Percentiles rank a stretch among this genome's conserved stretches.
Conservation (phyloP, 768 basidiomycete species). For the Leccinum sublutescens region DNA sequence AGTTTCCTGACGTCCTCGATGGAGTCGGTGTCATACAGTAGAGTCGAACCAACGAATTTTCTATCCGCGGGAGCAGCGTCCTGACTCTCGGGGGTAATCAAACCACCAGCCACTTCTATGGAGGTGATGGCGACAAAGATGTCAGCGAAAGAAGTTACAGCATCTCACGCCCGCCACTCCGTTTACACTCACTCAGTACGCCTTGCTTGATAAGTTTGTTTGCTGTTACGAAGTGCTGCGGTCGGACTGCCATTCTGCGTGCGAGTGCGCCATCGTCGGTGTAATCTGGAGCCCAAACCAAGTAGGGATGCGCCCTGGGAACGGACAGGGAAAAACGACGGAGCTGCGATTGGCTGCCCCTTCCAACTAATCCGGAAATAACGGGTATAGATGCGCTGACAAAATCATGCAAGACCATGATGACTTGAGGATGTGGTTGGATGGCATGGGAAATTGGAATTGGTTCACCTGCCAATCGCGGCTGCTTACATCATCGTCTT, state of each 20-base stretch:
- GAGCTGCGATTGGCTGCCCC: background rate
- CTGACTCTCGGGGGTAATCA: slow-evolving; percentile 59
- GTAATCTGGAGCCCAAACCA: slow-evolving; percentile 69
- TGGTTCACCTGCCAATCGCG: slow-evolving; percentile 10
- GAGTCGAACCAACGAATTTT: slow-evolving; percentile 60
- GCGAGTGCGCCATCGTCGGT: slow-evolving; percentile 56
- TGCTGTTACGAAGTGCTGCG: slow-evolving; percentile 48
- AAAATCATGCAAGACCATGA: background rate
- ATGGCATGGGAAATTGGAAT: background rate
- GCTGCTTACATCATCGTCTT: background rate
- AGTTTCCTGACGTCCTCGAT: slow-evolving; percentile 44
- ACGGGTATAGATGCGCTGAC: background rate
- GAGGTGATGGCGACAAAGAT: background rate
- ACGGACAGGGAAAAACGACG: slow-evolving; percentile 14
- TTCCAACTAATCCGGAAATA: background rate
- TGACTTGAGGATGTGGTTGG: background rate
- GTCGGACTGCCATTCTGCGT: slow-evolving; percentile 55
- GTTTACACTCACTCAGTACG: slow-evolving; percentile 45
- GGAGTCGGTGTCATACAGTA: slow-evolving; percentile 53
- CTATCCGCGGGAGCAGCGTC: slow-evolving; percentile 43
- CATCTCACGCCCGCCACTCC: slow-evolving; percentile 1
- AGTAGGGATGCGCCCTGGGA: slow-evolving; percentile 16
- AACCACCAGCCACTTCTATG: slow-evolving; percentile 52
- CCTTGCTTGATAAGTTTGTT: slow-evolving; percentile 42
- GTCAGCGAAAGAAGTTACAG: slow-evolving; percentile 7